A percentile compares a stretch with the other conserved stretches of the same genome.
Evolutionary conservation across 1,284 basidiomycete species (phyloP).

Genomic region (Tilletia walkeri): DNA sequence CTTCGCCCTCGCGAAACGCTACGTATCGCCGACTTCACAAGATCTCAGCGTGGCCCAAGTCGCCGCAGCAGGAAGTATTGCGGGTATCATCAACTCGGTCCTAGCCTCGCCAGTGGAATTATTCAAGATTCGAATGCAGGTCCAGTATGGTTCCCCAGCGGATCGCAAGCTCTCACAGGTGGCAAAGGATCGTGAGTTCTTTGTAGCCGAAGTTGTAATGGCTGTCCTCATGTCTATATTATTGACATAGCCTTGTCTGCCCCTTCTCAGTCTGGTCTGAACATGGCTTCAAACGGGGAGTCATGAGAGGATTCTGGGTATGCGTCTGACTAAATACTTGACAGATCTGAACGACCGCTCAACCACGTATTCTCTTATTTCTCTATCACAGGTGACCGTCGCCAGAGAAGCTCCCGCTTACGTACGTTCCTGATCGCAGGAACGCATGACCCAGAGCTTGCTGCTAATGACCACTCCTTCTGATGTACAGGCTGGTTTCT

Average conservation of each 20-base stretch:
- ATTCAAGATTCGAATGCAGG: constrained; percentile 95
- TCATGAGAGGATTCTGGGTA: constrained; percentile 91
- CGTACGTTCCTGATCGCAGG: constrained; percentile 71
- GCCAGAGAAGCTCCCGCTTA: constrained; percentile 64
- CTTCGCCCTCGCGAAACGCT: constrained; percentile 74
- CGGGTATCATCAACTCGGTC: constrained; percentile 82
- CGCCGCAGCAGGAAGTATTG: constrained; percentile 81
- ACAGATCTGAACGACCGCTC: too few relatives aligned
- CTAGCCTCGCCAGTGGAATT: constrained; percentile 64
- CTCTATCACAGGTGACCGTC: constrained; percentile 9
- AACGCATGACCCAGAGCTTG: too few relatives aligned
- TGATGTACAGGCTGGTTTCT: constrained; percentile 67
- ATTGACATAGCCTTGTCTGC: not conserved
- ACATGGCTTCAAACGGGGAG: constrained; percentile 78
- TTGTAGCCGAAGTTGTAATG: not conserved
- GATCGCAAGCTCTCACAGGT: constrained; percentile 71
- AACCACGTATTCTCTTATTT: not conserved
- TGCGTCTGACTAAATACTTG: constrained; percentile 58
- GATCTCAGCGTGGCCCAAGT: constrained; percentile 75
- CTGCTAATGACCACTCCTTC: not conserved
- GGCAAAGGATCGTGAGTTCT: constrained; percentile 61
- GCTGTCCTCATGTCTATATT: too few relatives aligned
- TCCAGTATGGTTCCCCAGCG: constrained; percentile 66
- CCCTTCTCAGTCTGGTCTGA: constrained; percentile 65
- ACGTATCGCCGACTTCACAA: constrained; percentile 78